Evolutionary conservation across 2,329 filamentous ascomycete genomes (phyloP), one percentile per base, ranked within the genome.

Genomic region (Parastagonospora avenae): DNA sequence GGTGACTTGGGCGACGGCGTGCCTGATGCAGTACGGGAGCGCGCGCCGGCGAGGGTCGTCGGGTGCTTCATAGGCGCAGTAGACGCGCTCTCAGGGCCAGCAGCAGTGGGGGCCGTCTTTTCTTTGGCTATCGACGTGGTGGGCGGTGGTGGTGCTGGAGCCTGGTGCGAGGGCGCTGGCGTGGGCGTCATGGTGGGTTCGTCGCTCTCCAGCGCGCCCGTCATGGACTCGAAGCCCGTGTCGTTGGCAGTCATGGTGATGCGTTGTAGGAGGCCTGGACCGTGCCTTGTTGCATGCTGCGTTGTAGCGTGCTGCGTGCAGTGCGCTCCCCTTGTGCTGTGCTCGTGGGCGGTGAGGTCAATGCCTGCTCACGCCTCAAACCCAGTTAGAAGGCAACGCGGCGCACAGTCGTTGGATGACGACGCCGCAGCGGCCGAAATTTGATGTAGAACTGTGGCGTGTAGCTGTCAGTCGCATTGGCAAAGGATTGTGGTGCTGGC

Each of bases 1-100:
- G 79, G 78, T 54, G 77, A 80, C 48, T 68, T 68, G 44, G 68
- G 63, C 30, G 77, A 77, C 15, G 74, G 67, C 37, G 68, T 67
- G 57, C 52, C 64, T n/a, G 70, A 67, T 52, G 58, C 54, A 58
- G 64, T 66, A 37, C 68, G 58, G 16, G 67, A 63, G 32, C 66
- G 67, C 40, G 60, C 55, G 16, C 62, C 62, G 40, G 57, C 63
- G 45, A 67, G 63, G 36, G 36, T 38, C 16, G 62, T 52, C 29
- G 66, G 64, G 41, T 61, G 59, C 27, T 62, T 66, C 60, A 62
- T 64, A 43, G 63, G 41, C 12, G 60, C 52, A 24, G 54, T 4
- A 15, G 54, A 28, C 29, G 30, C 54, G 50, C 40, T 49, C n/a
- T 64, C 57, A 47, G 60, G 30, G 5, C 56, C 49, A 49, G 61